Conservation (phyloP, 495 filamentous ascomycete genomes). For the Penicillium coprophilum region DNA sequence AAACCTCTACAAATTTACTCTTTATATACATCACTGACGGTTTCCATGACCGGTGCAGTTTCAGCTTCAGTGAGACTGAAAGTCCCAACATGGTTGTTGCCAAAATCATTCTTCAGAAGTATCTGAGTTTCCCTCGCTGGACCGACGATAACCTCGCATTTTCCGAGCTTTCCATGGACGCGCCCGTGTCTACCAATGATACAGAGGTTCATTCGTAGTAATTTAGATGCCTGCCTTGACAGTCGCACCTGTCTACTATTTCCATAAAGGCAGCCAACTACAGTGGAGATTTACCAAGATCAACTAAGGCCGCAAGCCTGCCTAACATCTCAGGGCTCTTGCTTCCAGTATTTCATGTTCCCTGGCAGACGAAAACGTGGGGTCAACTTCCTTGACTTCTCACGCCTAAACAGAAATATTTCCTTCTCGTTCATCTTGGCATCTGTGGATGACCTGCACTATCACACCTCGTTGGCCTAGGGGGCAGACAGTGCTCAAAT, state of each 20-base stretch:
- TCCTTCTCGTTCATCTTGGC: background rate
- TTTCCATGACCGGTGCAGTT: no score
- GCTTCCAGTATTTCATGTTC: background rate
- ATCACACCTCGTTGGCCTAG: background rate
- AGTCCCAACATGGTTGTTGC: background rate
- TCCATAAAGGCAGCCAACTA: background rate
- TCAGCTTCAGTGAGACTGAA: background rate
- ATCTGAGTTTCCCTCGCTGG: background rate
- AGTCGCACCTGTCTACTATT: background rate
- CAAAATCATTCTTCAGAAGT: background rate
- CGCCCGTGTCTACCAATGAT: background rate
- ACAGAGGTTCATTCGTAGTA: background rate
- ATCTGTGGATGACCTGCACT: background rate
- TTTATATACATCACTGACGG: no score
- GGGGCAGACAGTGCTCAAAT: background rate
- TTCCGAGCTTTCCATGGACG: background rate
- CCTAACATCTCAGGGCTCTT: background rate
- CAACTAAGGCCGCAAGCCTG: background rate
- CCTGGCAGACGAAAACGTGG: background rate
- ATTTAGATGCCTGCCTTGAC: background rate
- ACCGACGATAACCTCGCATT: background rate
- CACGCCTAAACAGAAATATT: background rate
- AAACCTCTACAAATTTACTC: constrained; percentile 4
- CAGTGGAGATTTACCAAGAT: background rate
- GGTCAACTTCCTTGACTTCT: background rate